These are phyloP conservation scores for Cucumis variabilis DNA, from an alignment of 331 rosid genomes.

Conservation along the genomic window DNA sequence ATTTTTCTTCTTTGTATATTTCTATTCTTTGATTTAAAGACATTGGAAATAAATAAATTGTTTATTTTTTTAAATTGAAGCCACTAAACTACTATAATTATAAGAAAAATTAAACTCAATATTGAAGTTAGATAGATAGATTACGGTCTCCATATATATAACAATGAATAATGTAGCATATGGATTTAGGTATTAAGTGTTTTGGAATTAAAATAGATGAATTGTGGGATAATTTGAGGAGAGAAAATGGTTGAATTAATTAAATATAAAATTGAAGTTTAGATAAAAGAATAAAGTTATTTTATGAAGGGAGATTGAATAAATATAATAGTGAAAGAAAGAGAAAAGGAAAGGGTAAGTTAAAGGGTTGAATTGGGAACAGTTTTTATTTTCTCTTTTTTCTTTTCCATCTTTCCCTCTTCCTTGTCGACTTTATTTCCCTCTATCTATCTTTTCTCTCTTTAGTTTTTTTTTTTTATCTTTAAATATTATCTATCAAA, in stretches of 20 bases:
- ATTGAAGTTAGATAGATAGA: background rate
- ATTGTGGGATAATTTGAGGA: background rate
- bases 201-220: no score
- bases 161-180: no score
- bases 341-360: background rate
- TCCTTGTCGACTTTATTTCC: background rate
- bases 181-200: no score
- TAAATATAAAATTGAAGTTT: no score
- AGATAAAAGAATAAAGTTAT: no score
- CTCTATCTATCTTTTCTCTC: background rate
- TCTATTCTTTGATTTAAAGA: no score
- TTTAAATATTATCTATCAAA: background rate
- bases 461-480: background rate
- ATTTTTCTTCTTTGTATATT: no score
- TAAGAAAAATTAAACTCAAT: no score
- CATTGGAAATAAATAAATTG: no score
- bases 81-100: no score
- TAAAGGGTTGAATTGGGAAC: conserved; percentile 10
- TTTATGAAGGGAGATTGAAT: background rate
- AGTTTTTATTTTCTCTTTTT: background rate
- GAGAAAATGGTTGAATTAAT: background rate
- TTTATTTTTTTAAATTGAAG: no score
- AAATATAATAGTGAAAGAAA: background rate
- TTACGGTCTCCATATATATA: no score
- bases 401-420: background rate